These are phyloP conservation scores for Amoeboaphelidium protococcarum DNA, from an alignment of 371 early-diverging fungal genomes.

Conservation along the genomic window DNA sequence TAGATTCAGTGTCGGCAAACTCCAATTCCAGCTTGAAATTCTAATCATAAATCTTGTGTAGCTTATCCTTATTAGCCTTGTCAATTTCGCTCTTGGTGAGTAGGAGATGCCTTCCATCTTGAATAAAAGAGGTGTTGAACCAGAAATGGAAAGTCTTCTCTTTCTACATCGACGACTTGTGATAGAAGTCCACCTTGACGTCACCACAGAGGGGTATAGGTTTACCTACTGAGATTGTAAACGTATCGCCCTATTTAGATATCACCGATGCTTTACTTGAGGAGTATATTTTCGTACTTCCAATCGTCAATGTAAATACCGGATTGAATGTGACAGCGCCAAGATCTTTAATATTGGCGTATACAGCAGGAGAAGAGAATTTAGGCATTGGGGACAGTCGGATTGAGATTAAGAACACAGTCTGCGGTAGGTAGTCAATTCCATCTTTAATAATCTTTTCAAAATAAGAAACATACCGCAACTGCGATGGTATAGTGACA, in stretches of 20 bases:
- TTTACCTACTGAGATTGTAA: too few species aligned
- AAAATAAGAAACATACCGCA: slow-evolving; percentile 29
- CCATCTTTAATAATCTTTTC: slow-evolving; percentile 13
- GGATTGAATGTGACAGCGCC: too few species aligned
- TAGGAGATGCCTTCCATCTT: background rate
- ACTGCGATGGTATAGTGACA: slow-evolving; percentile 34
- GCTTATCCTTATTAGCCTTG: slow-evolving; percentile 16
- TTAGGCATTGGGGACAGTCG: slow-evolving; percentile 9
- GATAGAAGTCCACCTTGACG: slow-evolving; percentile 18
- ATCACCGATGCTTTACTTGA: too few species aligned
- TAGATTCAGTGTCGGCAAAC: background rate
- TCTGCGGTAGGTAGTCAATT: slow-evolving; percentile 6
- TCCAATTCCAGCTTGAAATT: slow-evolving; percentile 6
- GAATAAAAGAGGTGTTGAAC: slow-evolving; percentile 22
- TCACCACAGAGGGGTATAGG: slow-evolving; percentile 17
- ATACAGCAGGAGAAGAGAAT: slow-evolving; percentile 1
- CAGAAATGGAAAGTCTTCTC: slow-evolving; percentile 18
- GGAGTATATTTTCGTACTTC: too few species aligned
- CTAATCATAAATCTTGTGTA: slow-evolving; percentile 9
- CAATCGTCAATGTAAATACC: too few species aligned
- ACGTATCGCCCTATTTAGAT: too few species aligned
- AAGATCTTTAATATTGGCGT: background rate
- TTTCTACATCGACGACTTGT: slow-evolving; percentile 9
- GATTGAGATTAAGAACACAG: slow-evolving; percentile 5
- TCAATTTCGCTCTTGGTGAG: slow-evolving; percentile 13